Base-by-base conservation (phyloP, 805 yeast species). In the Candida montana region DNA sequence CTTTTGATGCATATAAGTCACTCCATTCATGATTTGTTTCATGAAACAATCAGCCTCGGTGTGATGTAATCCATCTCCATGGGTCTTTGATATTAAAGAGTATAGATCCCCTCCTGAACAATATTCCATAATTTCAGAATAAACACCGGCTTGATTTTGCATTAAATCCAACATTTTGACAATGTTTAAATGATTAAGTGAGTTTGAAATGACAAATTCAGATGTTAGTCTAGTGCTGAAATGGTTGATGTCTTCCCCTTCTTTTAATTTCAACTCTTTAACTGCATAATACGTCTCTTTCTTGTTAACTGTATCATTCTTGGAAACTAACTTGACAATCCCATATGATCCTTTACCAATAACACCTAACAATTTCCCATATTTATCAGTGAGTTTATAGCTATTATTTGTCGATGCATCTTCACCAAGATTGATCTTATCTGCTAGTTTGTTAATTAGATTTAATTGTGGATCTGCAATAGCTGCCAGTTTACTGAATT, bases 261-360 rank as follows among this genome's bases (percentile, higher is more conserved):
- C 98, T 57, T 87, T 89, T 56, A 87, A 85, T 64, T 84, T 89
- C 95, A 93, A 89, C 64, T 93, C 99, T 87, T 93, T 58, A 83
- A 73, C 55, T 83, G 74, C 99, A 87, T 93, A 37, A 95, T 96
- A 67, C 81, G 89, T 28, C 85, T 90, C 64, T 85, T 83, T 54
- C 29, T 59, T 54, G 7, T 59, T 65, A 40, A 96, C 95, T 1
- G 93, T 83, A 63, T 93, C 99, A 40, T 70, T 73, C 69, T 90
- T 91, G 58, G 93, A 97, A 12, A 93, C 98, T 40, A 93, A 69
- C 48, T 97, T 75, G 28, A 93, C 99, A 58, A 89, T 97, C 47
- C 99, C 99, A 67, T 93, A 93, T 0, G 99, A 96, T 49, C 99
- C 99, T 61, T 93, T 93, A 37, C 99, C 99, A 50, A 79, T 76